These are phyloP conservation scores for Cochliopodium minus DNA, from an alignment of 208 protist species.

Conservation along the genomic window DNA sequence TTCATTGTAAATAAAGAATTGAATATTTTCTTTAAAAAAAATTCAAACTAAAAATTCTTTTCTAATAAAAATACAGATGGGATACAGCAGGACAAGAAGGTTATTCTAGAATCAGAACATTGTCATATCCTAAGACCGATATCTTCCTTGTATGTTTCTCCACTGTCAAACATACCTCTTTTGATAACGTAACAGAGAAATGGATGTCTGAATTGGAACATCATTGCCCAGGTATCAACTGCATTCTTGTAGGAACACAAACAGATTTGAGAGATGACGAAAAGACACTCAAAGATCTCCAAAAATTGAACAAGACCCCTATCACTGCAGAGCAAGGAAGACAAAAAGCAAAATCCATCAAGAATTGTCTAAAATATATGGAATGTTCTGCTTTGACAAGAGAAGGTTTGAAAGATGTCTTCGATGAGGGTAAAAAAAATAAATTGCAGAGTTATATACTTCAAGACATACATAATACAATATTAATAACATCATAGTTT, in stretches of 20 bases:
- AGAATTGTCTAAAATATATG: not conserved
- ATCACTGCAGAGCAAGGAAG: not conserved
- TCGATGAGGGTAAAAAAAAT: not conserved
- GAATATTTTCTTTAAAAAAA: too few species aligned
- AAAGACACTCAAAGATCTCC: not conserved
- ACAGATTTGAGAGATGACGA: constrained; percentile 4
- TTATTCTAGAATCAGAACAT: not conserved
- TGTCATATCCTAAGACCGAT: constrained; percentile 29
- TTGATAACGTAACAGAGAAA: not conserved
- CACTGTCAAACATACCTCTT: not conserved
- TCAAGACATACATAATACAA: too few species aligned
- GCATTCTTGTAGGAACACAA: constrained; percentile 9
- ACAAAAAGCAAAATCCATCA: not conserved
- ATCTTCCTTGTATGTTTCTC: constrained; percentile 9
- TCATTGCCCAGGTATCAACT: not conserved
- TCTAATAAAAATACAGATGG: too few species aligned
- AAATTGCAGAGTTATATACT: too few species aligned
- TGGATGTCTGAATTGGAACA: constrained; percentile 1
- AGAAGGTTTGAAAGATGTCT: not conserved
- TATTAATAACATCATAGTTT: too few species aligned
- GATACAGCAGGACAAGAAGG: not conserved
- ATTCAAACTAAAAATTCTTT: too few species aligned
- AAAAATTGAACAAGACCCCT: not conserved
- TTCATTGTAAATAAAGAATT: too few species aligned
- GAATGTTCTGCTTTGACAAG: constrained; percentile 4